Conservation (phyloP, 371 early-diverging fungal genomes). For the Actinomucor elegans region DNA sequence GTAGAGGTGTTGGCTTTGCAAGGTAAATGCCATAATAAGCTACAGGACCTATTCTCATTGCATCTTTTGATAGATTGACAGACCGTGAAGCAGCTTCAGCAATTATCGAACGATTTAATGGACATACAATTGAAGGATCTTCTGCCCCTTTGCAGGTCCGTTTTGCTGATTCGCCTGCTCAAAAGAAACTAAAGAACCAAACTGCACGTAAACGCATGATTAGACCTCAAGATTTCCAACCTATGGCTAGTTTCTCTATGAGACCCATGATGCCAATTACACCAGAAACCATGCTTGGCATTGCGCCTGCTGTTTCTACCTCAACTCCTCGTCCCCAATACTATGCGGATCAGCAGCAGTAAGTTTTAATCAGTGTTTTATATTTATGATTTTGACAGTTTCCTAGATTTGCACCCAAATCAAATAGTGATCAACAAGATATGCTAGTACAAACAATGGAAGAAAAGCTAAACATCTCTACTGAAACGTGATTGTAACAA, state of each 20-base stretch:
- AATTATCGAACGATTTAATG: conserved; percentile 73
- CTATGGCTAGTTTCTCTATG: conserved; percentile 29
- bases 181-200: conserved; percentile 75
- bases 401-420: conserved; percentile 12
- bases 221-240: conserved; percentile 34
- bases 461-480: conserved; percentile 6
- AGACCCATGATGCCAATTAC: conserved; percentile 49
- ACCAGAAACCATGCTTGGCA: conserved; percentile 51
- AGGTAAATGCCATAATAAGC: conserved; percentile 36
- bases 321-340: conserved; percentile 1
- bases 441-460: conserved; percentile 9
- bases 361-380: conserved; percentile 9
- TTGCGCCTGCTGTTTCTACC: conserved; percentile 18
- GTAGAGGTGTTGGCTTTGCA: conserved; percentile 84
- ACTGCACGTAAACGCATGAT: conserved; percentile 44
- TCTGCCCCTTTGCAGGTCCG: conserved; percentile 75
- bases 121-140: conserved; percentile 58
- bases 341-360: conserved; percentile 20
- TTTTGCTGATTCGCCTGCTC: conserved; percentile 80
- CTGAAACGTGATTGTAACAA: not conserved
- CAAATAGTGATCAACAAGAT: not conserved
- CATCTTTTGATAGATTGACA: conserved; percentile 51
- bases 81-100: conserved; percentile 66
- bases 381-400: not conserved
- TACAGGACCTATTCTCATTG: too few relatives aligned